These are phyloP conservation scores for Aphanomyces cochlioides DNA, from an alignment of 352 stramenopile species.

Conservation along the genomic window DNA sequence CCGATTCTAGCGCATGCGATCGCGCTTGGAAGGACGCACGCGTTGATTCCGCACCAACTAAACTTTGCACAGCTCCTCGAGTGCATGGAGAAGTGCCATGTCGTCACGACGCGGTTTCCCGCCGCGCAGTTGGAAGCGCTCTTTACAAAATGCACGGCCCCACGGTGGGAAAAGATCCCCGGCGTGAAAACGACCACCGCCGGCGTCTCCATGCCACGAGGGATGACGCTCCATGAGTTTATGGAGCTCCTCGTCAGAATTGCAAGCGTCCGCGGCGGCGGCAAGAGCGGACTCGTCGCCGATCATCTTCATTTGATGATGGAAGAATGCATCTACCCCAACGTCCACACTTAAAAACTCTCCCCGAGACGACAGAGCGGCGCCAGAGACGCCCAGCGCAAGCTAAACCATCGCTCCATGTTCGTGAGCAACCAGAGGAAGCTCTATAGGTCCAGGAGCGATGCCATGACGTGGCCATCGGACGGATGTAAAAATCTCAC, in stretches of 20 bases:
- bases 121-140: not conserved
- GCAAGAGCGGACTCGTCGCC: not conserved
- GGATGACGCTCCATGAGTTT: slow-evolving; percentile 23
- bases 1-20: not conserved
- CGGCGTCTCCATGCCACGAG: slow-evolving; percentile 8
- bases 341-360: not conserved
- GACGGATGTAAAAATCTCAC: too few relatives aligned
- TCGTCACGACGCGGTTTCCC: slow-evolving; percentile 21
- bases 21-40: slow-evolving; percentile 11
- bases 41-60: slow-evolving; percentile 18
- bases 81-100: slow-evolving; percentile 7
- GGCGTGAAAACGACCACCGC: slow-evolving; percentile 9
- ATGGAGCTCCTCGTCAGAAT: slow-evolving; percentile 17
- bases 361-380: not conserved
- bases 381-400: too few relatives aligned
- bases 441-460: too few relatives aligned
- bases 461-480: too few relatives aligned
- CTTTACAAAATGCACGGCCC: slow-evolving; percentile 22
- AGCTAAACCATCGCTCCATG: too few relatives aligned
- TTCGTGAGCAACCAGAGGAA: too few relatives aligned
- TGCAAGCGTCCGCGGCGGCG: not conserved
- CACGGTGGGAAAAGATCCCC: slow-evolving; percentile 7
- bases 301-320: slow-evolving; percentile 1
- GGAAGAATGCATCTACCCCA: slow-evolving; percentile 12
- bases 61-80: slow-evolving; percentile 24